phyloP scores from a whole-genome alignment of 2,329 filamentous ascomycete genomes.

The Fusarium zealandicum region DNA sequence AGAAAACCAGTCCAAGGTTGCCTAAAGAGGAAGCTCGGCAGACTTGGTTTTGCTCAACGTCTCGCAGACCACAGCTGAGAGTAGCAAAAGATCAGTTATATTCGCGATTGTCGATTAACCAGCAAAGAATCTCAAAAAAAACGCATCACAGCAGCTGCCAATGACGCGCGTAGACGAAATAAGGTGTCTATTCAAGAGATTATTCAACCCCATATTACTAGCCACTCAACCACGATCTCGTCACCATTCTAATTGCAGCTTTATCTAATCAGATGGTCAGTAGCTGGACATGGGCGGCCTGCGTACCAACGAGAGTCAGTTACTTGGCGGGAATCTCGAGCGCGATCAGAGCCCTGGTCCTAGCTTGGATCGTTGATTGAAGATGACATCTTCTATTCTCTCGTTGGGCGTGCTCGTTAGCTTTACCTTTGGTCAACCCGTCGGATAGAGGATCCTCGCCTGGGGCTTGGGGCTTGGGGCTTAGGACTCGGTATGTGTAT shows the following conservation, averaged over 20 bases:
- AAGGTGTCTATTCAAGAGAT: no score
- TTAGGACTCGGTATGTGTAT: slow-evolving; percentile 8
- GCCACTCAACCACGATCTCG: neutral
- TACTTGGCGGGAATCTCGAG: neutral
- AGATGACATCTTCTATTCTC: slow-evolving; percentile 4
- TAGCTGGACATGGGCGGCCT: slow-evolving; percentile 5
- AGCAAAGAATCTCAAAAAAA: neutral
- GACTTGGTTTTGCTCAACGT: neutral
- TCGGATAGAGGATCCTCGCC: neutral
- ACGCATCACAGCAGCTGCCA: slow-evolving; percentile 10
- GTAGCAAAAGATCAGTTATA: neutral
- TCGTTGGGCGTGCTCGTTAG: slow-evolving; percentile 9
- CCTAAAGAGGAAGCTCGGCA: slow-evolving; percentile 13
- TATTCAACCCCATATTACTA: no score
- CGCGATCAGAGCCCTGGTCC: neutral
- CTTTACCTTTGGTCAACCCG: slow-evolving; percentile 3
- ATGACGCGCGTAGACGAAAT: slow-evolving; percentile 3
- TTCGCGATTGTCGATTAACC: neutral
- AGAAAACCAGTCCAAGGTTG: neutral
- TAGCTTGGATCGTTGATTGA: neutral
- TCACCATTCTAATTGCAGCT: slow-evolving; percentile 5
- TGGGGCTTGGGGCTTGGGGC: no score
- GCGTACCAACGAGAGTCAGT: no score
- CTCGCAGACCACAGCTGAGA: no score
- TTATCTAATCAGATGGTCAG: slow-evolving; percentile 26